Evolutionary conservation across 305 asterid genomes (phyloP), one percentile per base, ranked within the genome.

Genomic region (Lippia alba): DNA sequence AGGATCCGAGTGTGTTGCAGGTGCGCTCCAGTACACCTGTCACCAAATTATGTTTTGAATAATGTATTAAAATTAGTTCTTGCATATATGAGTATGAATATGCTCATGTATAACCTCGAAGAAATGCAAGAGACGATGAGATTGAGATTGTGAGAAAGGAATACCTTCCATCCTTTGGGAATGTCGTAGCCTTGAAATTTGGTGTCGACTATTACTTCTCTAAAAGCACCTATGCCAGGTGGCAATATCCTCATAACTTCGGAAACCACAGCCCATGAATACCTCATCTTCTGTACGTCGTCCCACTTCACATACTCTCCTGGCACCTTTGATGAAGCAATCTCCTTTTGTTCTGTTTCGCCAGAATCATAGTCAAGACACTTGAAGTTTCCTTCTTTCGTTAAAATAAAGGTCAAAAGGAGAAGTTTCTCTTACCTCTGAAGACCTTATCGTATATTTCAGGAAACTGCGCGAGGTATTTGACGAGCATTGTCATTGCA

Each of bases 91-190:
- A 24, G 30, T 24, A 24, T 24, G 30, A 24, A 24, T 24, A 1
- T 1, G 30, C 30, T 24, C 30, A 24, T 24, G 30, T 24, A 24
- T 24, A 24, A 3, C 30, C 30, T 24, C 30, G 30, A 24, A 24
- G 30, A 24, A 39, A 39, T 39, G 7, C 10, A 44, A 44, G 12
- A 44, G 49, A 44, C 12, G 10, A 44, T 10, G 12, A 44, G 10
- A 44, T 44, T 44, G 12, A 44, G 14, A 11, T 44, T 44, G 49
- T 44, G 14, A 44, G 12, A 44, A 44, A 44, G 14, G 14, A 7
- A 44, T 79, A 84, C 88, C 96, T 86, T 89, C 92, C 91, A 86
- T 57, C 96, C 92, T 61, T 83, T 84, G 34, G 91, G 96, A 65
- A 86, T 84, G 81, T 51, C 56, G 18, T 80, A 83, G 15, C 89